Base-by-base conservation (phyloP, 164 flowering plant genomes). In the Vitis amurensis region DNA sequence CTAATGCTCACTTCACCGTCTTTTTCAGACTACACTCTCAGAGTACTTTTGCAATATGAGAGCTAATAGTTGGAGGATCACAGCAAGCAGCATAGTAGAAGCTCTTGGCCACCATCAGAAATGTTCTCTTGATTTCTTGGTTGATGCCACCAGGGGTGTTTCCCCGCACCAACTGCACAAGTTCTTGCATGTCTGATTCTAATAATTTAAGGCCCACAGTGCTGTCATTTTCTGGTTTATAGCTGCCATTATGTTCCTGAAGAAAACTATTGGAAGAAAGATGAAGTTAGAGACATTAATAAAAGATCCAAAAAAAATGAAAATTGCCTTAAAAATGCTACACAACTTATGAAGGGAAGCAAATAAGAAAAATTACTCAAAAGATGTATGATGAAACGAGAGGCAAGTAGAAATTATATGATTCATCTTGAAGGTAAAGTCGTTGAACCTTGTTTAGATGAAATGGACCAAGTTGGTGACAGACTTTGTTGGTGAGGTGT, bases 41-140 rank as follows among this genome's bases (percentile, higher is more conserved):
- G 56, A 93, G 92, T 10, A 90, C 95, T 70, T 86, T 83, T 60
- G 77, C 73, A 14, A 91, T 85, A 68, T 93, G 98, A 31, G n/a
- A 59, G 29, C 83, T 71, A 63, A 87, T 76, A 1, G 80, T 82
- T 61, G 49, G 75, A 1, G 76, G 76, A n/a, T 78, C 66, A 69
- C 83, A 91, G 64, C 71, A 73, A n/a, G 92, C 91, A 11, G 62
- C 13, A 64, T 91, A 93, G 72, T 87, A 93, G 71, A 73, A 87
- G 47, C 88, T 79, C 78, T 79, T 89, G 8, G 87, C 90, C 13
- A 93, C 86, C 0, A 70, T 65, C 1, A 93, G 82, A 71, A 87
- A 91, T 4, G 85, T 88, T 16, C 79, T 75, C 75, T 82, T 91
- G 48, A 78, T 68, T 3, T 74, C 66, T 0, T 57, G 58, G 50